phyloP scores from a whole-genome alignment of 2,329 filamentous ascomycete genomes.

The Sporothrix brasiliensis region DNA sequence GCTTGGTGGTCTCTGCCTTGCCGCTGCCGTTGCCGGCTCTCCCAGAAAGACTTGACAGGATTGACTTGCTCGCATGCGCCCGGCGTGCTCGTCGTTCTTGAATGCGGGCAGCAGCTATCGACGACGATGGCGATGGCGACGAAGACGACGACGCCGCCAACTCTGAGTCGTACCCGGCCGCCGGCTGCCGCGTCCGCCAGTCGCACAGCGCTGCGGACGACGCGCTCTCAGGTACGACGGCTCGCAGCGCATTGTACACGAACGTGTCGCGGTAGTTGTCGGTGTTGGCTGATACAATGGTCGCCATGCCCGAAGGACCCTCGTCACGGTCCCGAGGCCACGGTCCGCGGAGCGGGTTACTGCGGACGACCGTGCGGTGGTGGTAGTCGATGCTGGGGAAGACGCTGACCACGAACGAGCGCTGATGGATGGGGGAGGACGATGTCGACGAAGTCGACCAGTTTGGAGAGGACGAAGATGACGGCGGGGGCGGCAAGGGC shows the following conservation, averaged over 20 bases:
- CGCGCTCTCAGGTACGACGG: slow-evolving; percentile 47
- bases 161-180: neutral
- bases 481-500: neutral
- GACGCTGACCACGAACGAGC: slow-evolving; percentile 50
- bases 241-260: slow-evolving; percentile 45
- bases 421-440: slow-evolving; percentile 35
- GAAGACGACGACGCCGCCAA: neutral
- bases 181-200: slow-evolving; percentile 44
- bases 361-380: slow-evolving; percentile 46
- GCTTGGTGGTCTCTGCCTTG: neutral
- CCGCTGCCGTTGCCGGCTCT: neutral
- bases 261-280: slow-evolving; percentile 41
- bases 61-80: slow-evolving; percentile 12
- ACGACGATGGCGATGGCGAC: neutral
- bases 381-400: slow-evolving; percentile 46
- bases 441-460: neutral
- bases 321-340: slow-evolving; percentile 46
- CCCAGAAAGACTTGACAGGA: slow-evolving; percentile 17
- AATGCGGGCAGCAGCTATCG: slow-evolving; percentile 19
- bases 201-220: slow-evolving; percentile 48
- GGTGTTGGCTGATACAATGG: slow-evolving; percentile 34
- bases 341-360: slow-evolving; percentile 46
- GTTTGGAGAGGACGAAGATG: neutral
- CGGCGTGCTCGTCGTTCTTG: slow-evolving; percentile 29
- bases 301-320: slow-evolving; percentile 9